These are phyloP conservation scores for Vitis labrusca DNA, from an alignment of 164 flowering plant genomes.

Conservation along the genomic window DNA sequence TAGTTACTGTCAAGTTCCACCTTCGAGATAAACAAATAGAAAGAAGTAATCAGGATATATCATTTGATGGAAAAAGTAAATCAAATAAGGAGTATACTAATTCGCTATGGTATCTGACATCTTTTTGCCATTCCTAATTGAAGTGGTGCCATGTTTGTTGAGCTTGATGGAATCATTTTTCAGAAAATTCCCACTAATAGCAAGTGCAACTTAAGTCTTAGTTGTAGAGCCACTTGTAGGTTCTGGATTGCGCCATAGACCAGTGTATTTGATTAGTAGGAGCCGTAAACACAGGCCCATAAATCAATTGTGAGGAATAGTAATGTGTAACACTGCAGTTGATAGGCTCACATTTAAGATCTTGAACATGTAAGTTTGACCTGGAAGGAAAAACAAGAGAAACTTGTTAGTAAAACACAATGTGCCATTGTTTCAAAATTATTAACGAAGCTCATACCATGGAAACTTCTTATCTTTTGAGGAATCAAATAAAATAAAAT, in stretches of 20 bases:
- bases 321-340: conserved; percentile 47
- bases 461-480: not conserved
- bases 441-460: not conserved
- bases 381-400: conserved; percentile 24
- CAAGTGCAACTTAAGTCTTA: no score
- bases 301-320: conserved; percentile 43
- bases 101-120: not conserved
- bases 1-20: conserved; percentile 70
- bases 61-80: not conserved
- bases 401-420: not conserved
- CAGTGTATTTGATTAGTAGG: conserved; percentile 29
- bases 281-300: conserved; percentile 46
- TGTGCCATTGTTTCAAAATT: not conserved
- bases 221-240: conserved; percentile 37
- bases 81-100: no score
- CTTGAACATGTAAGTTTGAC: conserved; percentile 68
- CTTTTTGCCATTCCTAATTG: no score
- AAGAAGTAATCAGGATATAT: not conserved
- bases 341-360: conserved; percentile 60
- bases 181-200: no score
- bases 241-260: conserved; percentile 69
- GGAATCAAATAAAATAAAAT: no score
- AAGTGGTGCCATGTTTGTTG: no score
- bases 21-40: conserved; percentile 25
- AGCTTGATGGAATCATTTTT: no score